Base-by-base conservation (phyloP, 345 rosid genomes). In the Boechera stricta region DNA sequence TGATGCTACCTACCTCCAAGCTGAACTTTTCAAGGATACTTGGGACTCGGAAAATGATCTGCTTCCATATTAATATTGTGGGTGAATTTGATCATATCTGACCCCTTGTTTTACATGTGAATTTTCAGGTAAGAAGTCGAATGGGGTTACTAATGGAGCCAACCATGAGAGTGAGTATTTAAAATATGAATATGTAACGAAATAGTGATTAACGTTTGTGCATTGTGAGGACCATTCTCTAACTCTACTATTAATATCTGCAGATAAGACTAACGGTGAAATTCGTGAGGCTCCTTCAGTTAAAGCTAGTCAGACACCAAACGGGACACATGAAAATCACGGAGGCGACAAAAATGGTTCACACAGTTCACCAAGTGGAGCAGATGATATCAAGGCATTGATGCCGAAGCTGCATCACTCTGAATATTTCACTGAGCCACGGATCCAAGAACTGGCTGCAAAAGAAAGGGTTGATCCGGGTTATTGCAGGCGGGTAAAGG, bases 361-460 rank as follows among this genome's bases (percentile, higher is more conserved):
- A n/a, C 82, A 82, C 53, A 81, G 55, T 83, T 86, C 89, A 2
- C 81, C 90, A 39, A 85, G 85, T 70, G 89, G 90, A 66, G 87
- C 93, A 54, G 97, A 89, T 62, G 97, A 89, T 62, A 87, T 95
- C 35, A 90, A 92, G 83, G 90, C 99, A n/a, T 72, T 87, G 56
- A 84, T 95, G 97, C 99, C 99, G 33, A 95, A 93, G 82, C 88
- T 95, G 51, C 81, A 91, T 3, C 80, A 87, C 54, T 80, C 88
- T 18, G 98, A 95, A 67, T 95, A 91, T 77, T 95, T 83, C 85
- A 93, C 98, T 21, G 97, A 92, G 77, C 99, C 99, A 33, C 86
- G 91, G 29, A 86, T 91, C 81, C 98, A 88, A 80, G 97, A 91
- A 79, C 82, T 96, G 39, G 93, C 98, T n/a, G 96, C 96, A 12